Evolutionary conservation across 1,284 basidiomycete species (phyloP).

Genomic region (Earliella scabrosa): DNA sequence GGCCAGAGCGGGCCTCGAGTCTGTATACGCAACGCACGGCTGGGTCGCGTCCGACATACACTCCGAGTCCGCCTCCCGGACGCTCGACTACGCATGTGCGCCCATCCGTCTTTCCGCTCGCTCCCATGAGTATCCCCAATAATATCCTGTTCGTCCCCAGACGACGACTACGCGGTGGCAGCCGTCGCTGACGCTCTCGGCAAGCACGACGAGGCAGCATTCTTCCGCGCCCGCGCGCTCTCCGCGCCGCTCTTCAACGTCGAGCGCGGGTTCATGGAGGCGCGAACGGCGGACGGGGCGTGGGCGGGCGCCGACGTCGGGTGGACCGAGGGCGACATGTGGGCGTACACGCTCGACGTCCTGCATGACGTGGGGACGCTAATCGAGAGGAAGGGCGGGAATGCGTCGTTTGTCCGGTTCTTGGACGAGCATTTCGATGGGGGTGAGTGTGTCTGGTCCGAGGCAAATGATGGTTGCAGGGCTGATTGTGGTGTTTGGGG

Average conservation of each 20-base stretch:
- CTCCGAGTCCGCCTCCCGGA: slow-evolving; percentile 78
- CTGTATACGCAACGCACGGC: slow-evolving; percentile 67
- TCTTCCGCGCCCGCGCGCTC: slow-evolving; percentile 61
- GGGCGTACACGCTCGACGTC: slow-evolving; percentile 83
- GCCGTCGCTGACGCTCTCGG: slow-evolving; percentile 60
- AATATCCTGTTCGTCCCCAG: slow-evolving; percentile 50
- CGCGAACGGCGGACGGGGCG: slow-evolving; percentile 65
- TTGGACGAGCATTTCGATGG: slow-evolving; percentile 81
- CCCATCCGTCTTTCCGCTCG: slow-evolving; percentile 12
- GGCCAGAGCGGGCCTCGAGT: slow-evolving; percentile 77
- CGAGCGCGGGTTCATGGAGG: slow-evolving; percentile 82
- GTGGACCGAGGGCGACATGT: slow-evolving; percentile 87
- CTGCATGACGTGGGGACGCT: slow-evolving; percentile 73
- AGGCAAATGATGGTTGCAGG: too few relatives aligned
- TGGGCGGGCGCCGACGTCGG: slow-evolving; percentile 76
- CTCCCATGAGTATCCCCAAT: too few relatives aligned
- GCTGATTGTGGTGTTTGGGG: too few relatives aligned
- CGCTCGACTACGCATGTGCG: slow-evolving; percentile 80
- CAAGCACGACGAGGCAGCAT: slow-evolving; percentile 52
- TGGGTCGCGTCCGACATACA: slow-evolving; percentile 84
- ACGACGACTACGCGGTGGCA: slow-evolving; percentile 79
- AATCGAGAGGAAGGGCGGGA: slow-evolving; percentile 68
- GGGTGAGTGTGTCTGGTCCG: too few relatives aligned
- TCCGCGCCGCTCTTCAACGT: slow-evolving; percentile 70
- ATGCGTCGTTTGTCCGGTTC: slow-evolving; percentile 63